phyloP scores from a whole-genome alignment of 1,284 basidiomycete genomes.

The Tilletia indica region DNA sequence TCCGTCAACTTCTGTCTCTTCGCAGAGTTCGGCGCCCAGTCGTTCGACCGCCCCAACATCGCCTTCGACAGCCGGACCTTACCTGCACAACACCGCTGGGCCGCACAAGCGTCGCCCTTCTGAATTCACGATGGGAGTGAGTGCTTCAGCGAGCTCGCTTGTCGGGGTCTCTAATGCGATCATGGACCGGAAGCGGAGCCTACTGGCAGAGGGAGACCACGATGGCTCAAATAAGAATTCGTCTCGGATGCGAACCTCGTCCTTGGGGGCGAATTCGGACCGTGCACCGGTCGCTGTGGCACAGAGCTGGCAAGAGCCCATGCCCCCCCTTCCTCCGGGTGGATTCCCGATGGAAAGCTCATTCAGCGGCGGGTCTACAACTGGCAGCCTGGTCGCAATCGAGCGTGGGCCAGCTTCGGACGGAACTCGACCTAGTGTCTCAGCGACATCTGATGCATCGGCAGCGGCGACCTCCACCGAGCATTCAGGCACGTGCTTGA shows the following conservation, averaged over 20 bases:
- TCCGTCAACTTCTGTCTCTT: constrained; percentile 86
- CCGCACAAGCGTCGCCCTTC: constrained; percentile 76
- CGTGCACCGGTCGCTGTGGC: background rate
- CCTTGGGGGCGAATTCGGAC: constrained; percentile 58
- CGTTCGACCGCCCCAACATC: constrained; percentile 69
- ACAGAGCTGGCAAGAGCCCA: constrained; percentile 16
- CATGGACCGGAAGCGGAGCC: constrained; percentile 52
- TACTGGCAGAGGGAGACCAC: constrained; percentile 59
- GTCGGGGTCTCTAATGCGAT: constrained; percentile 23
- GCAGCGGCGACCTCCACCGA: constrained; percentile 29
- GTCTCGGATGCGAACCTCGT: constrained; percentile 79
- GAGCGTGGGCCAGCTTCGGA: constrained; percentile 8
- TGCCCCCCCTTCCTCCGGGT: background rate
- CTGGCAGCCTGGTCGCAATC: background rate
- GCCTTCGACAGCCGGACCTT: constrained; percentile 60
- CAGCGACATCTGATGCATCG: background rate
- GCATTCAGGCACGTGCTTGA: constrained; percentile 73
- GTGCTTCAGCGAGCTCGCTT: constrained; percentile 17
- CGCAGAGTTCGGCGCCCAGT: constrained; percentile 85
- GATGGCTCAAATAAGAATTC: constrained; percentile 62
- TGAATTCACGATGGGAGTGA: constrained; percentile 59
- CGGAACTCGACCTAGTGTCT: constrained; percentile 1
- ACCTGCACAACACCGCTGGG: constrained; percentile 31
- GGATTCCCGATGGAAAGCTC: constrained; percentile 42
- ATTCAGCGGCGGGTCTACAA: constrained; percentile 8